Base-by-base conservation (phyloP, 2,329 filamentous ascomycete species). In the Exophiala phaeomuriformis region DNA sequence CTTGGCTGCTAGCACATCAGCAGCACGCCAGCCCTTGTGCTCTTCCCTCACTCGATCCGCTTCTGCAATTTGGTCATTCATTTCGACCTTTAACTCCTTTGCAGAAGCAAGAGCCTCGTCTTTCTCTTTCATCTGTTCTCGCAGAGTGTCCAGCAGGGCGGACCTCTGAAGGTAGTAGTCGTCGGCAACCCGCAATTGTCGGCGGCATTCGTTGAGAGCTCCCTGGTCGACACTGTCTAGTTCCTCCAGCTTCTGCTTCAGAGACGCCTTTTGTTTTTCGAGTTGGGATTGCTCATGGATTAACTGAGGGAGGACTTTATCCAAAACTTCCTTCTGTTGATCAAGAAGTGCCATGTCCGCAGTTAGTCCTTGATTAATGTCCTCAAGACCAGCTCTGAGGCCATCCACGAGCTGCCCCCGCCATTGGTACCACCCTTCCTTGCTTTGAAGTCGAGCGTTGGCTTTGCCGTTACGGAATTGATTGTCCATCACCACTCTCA, bases 391-490 rank as follows among this genome's bases (percentile, higher is more conserved):
- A 62, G 89, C 84, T 66, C 86, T 90, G 36, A 98, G 77, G 12
- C 88, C 86, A 52, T 90, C 78, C 31, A 87, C 83, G 28, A 97
- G 78, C 64, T 93, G 91, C 77, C 88, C 91, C 39, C 93, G 85
- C 93, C 93, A 98, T 65, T 91, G 86, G 68, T 98, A 98, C 93
- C 93, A 98, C 75, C 93, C 90, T 53, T 88, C 89, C 67, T 96
- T 96, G 72, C 91, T 96, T 48, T 90, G 76, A 9, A 96, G 77
- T 29, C 93, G 82, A 10, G 91, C 89, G 68, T 95, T 87, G 0
- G 89, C 90, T 74, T 96, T 97, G 69, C 95, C 86, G 65, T 97
- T 96, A 69, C 95, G 93, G 76, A 98, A 93, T 67, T 97, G 90
- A 61, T 88, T 93, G 72, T 98, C 91, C 84, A 98, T 94, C 49